Base-by-base conservation (phyloP, 192 early-diverging fungal species). In the Coemansia sp. region DNA sequence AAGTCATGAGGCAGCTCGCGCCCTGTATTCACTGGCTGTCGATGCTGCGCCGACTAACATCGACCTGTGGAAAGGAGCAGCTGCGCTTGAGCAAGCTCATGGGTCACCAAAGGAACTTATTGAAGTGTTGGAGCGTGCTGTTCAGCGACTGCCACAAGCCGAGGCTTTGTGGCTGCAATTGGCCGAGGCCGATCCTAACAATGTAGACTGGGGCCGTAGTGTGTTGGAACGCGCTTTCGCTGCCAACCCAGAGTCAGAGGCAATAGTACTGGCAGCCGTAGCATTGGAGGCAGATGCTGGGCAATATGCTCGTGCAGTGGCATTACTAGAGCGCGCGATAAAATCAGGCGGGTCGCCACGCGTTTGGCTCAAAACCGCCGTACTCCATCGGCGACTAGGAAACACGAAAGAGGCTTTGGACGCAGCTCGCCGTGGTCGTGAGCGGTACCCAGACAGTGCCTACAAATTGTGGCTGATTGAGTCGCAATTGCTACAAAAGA, bases 281-380 rank as follows among this genome's bases (percentile, higher is more conserved):
- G 97, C 97, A 74, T 87, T 99, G 20, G 97, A 99, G 82, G 91
- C 91, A n/a, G 96, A 96, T 69, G 93, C 87, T 39, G 86, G 88
- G 1, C 90, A 96, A 75, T 87, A 89, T 66, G 87, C 87, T 4
- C 87, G 93, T 53, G 97, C 97, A 2, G 88, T 91, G 53, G 66
- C 83, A 24, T 72, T 99, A 22, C 80, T 98, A 22, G 84, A 87
- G 62, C 87, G 87, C 39, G 97, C 97, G 0, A 81, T 95, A 6
- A 8, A 29, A 15, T 78, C 72, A 44, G 62, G 49, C 34, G 44
- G 44, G 29, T 49, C 46, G n/a, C 81, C 90, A 41, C 86, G 88
- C 66, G 95, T 99, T 1, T 99, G 97, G 96, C 95, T 99, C 92
- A 99, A 99, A 69, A 91, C 92, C 5, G 93, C 89, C 0, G 89